These are phyloP conservation scores for Pochonia chlamydosporia DNA, from an alignment of 2,329 filamentous ascomycete species.

Conservation along the genomic window DNA sequence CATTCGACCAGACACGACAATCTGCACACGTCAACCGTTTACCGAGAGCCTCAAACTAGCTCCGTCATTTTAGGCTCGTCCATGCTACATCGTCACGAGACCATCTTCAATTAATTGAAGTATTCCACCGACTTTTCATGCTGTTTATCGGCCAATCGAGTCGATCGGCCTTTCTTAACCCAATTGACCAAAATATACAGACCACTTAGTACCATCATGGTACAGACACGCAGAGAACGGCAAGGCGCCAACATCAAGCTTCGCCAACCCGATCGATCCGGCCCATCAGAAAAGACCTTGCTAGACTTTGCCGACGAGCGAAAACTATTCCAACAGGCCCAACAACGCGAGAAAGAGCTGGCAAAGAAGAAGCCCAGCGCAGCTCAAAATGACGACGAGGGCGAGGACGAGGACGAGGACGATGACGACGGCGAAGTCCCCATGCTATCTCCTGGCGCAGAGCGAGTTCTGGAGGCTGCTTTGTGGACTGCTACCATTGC, in stretches of 20 bases:
- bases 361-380: constrained; percentile 13
- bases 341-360: constrained; percentile 28
- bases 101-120: no score
- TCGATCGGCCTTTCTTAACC: no score
- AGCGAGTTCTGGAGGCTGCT: constrained; percentile 48
- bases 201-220: constrained; percentile 29
- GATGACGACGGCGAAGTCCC: constrained; percentile 23
- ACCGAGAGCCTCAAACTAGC: no score
- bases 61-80: no score
- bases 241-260: constrained; percentile 52
- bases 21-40: no score
- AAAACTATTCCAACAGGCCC: constrained; percentile 48
- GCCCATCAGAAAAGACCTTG: constrained; percentile 59
- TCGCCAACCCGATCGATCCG: constrained; percentile 62
- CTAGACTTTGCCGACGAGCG: constrained; percentile 65
- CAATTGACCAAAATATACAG: not conserved
- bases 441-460: constrained; percentile 36
- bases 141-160: no score
- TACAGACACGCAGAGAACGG: constrained; percentile 43
- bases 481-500: constrained; percentile 58
- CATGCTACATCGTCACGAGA: no score
- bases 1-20: no score
- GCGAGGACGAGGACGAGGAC: constrained; percentile 20
- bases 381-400: constrained; percentile 9
- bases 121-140: no score